Percentiles rank a stretch among this genome's conserved stretches.
These are phyloP conservation scores for Tanozyma kutaoensis DNA, from an alignment of 805 yeast species.

Conservation along the genomic window DNA sequence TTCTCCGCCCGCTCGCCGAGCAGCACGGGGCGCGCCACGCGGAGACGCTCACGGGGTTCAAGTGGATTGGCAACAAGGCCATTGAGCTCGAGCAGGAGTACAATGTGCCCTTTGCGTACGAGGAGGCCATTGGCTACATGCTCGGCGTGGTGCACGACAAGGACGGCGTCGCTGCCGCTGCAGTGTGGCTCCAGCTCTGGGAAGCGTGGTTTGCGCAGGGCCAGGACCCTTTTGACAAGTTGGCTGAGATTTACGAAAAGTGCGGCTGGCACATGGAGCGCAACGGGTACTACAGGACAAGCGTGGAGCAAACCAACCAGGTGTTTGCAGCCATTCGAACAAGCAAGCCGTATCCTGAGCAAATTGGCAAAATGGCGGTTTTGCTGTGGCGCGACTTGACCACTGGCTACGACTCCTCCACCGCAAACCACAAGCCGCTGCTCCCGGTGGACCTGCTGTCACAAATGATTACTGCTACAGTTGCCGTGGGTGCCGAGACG, in stretches of 20 bases:
- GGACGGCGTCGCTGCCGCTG: slow-evolving; percentile 80
- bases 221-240: slow-evolving; percentile 27
- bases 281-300: slow-evolving; percentile 61
- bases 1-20: slow-evolving; percentile 57
- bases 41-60: slow-evolving; percentile 91
- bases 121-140: slow-evolving; percentile 96
- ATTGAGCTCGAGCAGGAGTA: slow-evolving; percentile 46
- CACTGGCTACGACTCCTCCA: slow-evolving; percentile 61
- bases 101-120: slow-evolving; percentile 78
- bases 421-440: slow-evolving; percentile 40
- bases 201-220: slow-evolving; percentile 31
- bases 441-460: slow-evolving; percentile 63
- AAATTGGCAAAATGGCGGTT: slow-evolving; percentile 47
- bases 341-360: slow-evolving; percentile 35
- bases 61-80: slow-evolving; percentile 93
- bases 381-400: slow-evolving; percentile 76
- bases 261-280: slow-evolving; percentile 78
- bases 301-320: slow-evolving; percentile 6
- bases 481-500: slow-evolving; percentile 20
- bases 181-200: slow-evolving; percentile 62
- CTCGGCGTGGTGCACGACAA: slow-evolving; percentile 75
- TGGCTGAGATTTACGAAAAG: slow-evolving; percentile 43
- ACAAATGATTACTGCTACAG: slow-evolving; percentile 64
- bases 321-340: slow-evolving; percentile 43
- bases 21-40: slow-evolving; percentile 44